Base-by-base conservation (phyloP, 177 flowering plant species). In the Vitis hybrid region DNA sequence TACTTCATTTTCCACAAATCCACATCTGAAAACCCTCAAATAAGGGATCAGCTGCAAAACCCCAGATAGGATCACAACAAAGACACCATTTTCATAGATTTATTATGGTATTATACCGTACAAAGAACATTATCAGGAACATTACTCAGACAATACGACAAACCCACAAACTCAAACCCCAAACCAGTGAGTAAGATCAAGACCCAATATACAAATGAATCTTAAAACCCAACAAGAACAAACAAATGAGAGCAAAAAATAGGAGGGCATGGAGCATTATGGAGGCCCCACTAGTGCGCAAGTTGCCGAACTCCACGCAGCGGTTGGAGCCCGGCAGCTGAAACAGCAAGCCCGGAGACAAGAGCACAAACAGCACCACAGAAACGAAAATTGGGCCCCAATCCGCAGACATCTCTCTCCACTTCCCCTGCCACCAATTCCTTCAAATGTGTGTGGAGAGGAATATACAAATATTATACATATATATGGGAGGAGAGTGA, bases 311-410 rank as follows among this genome's bases (percentile, higher is more conserved):
- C 71, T 85, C 88, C 2, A 85, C 79, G 53, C 72, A 76, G 47
- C 82, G n/a, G 9, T 60, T 57, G 4, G 47, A 66, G 2, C 84
- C 87, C 2, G 87, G 89, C 5, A 86, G 9, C 78, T 84, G 89
- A 55, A 80, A 86, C 70, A 86, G 69, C 68, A 86, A 70, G 4
- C 89, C 89, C 12, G 87, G 87, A 5, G 85, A 60, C 20, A 86
- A 56, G 69, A 86, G 68, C 70, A 85, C 80, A 54, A 82, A 86
- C 76, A 86, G 75, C 58, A 86, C 59, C 74, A 79, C 85, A 1
- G 87, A 79, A 13, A 85, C 80, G 12, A 83, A 66, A 11, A 85
- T 74, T 13, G 87, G 88, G 4, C 83, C 88, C 88, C 88, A 85
- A 50, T 85, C 81, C 19, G 73, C 31, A 28, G 31, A 28, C 31